Percentiles rank a stretch among this genome's conserved stretches.
These are phyloP conservation scores for Ettlia oleoabundans DNA, from an alignment of 139 green algal genomes.

Conservation along the genomic window DNA sequence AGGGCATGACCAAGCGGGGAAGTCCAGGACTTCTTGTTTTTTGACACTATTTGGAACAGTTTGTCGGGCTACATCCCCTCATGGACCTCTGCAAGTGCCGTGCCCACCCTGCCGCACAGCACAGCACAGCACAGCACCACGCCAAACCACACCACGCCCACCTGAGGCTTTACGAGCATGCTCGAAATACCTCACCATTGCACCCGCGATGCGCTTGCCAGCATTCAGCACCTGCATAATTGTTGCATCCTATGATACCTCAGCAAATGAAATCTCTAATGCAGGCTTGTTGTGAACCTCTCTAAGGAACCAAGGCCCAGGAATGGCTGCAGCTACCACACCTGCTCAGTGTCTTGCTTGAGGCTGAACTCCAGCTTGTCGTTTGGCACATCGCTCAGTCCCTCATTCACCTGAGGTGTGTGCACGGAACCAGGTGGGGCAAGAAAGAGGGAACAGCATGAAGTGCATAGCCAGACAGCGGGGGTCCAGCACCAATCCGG, in stretches of 20 bases:
- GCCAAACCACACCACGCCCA: background rate
- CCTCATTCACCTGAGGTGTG: constrained; percentile 73
- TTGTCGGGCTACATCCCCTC: no score
- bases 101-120: background rate
- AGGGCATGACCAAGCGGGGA: background rate
- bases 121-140: background rate
- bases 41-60: no score
- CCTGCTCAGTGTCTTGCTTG: constrained; percentile 60
- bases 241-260: no score
- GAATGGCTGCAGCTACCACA: no score
- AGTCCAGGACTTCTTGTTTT: background rate
- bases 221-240: constrained; percentile 31
- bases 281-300: no score
- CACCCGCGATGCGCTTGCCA: constrained; percentile 4
- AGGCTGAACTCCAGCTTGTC: constrained; percentile 78
- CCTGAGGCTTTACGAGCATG: constrained; percentile 10
- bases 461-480: background rate
- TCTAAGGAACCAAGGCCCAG: no score
- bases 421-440: background rate
- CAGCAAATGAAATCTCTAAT: no score
- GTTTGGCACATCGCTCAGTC: constrained; percentile 57
- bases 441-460: background rate
- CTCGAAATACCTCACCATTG: constrained; percentile 41
- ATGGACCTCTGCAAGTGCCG: no score
- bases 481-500: no score